Evolutionary conservation across 2,329 filamentous ascomycete species (phyloP).

Genomic region (Xylariaceae sp.): DNA sequence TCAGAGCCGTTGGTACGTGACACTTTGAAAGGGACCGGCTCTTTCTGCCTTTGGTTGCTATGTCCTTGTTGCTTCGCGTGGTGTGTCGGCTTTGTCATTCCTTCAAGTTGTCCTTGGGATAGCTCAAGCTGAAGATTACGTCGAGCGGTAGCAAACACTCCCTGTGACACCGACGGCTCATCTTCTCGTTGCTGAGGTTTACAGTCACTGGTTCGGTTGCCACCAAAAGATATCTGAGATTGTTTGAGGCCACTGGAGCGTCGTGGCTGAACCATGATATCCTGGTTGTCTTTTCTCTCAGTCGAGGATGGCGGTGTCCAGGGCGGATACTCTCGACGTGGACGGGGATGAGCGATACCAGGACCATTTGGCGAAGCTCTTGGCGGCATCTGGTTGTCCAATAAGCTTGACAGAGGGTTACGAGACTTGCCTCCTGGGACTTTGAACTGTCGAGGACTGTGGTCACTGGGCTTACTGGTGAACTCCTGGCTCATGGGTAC

Average conservation of each 20-base stretch:
- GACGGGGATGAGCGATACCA: constrained; percentile 5
- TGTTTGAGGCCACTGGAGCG: constrained; percentile 20
- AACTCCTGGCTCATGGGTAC: constrained; percentile 18
- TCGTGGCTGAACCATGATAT: neutral
- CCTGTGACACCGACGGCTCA: neutral
- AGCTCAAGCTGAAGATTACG: constrained; percentile 16
- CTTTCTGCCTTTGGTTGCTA: constrained; percentile 2
- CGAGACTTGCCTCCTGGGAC: constrained; percentile 24
- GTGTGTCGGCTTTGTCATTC: neutral
- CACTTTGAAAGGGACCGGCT: constrained; percentile 3
- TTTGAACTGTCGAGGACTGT: neutral
- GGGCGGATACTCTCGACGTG: constrained; percentile 15
- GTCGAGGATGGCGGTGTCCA: constrained; percentile 31
- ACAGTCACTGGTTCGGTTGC: constrained; percentile 4
- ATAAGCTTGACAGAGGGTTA: constrained; percentile 23
- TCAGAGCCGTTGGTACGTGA: constrained; percentile 7
- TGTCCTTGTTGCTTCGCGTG: neutral
- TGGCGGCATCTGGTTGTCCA: constrained; percentile 1
- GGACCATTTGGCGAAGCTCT: constrained; percentile 1
- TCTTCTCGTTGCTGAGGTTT: neutral
- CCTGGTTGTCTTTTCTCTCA: constrained; percentile 10
- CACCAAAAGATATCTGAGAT: constrained; percentile 23
- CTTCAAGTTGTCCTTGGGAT: constrained; percentile 6
- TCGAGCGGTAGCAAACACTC: constrained; percentile 13
- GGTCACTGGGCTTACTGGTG: constrained; percentile 1